phyloP scores from a whole-genome alignment of 129 eudicot species.

The Helichrysum umbraculigerum region DNA sequence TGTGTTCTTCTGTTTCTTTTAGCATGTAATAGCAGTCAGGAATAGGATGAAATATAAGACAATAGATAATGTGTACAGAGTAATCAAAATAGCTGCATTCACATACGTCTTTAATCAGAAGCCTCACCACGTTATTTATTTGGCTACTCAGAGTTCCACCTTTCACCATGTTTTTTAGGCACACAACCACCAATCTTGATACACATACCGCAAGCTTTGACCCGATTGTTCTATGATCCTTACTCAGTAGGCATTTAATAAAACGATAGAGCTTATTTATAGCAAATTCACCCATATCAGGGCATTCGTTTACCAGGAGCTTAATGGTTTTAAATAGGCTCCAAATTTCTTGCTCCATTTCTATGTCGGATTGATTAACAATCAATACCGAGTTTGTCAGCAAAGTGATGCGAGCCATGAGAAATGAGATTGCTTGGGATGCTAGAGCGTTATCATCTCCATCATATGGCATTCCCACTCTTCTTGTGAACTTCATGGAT shows the following conservation, averaged over 20 bases:
- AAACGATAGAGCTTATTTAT: conserved; percentile 46
- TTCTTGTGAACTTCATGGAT: conserved; percentile 52
- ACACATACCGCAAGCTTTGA: conserved; percentile 45
- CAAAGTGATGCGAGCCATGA: conserved; percentile 41
- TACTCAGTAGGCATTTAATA: conserved; percentile 36
- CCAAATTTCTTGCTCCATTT: conserved; percentile 46
- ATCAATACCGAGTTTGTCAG: conserved; percentile 29
- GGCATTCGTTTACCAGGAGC: conserved; percentile 40
- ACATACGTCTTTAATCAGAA: conserved; percentile 40
- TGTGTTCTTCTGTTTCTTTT: conserved; percentile 29
- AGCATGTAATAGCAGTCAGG: conserved; percentile 19
- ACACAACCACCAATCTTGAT: conserved; percentile 44
- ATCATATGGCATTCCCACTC: conserved; percentile 28
- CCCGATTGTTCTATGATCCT: conserved; percentile 13
- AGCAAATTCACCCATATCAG: conserved; percentile 38
- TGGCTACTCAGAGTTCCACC: conserved; percentile 30
- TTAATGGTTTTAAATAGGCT: conserved; percentile 43
- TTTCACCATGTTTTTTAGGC: conserved; percentile 47
- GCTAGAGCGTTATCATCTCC: conserved; percentile 34
- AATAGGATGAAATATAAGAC: conserved; percentile 44
- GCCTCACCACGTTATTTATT: conserved; percentile 43
- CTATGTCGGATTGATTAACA: conserved; percentile 31
- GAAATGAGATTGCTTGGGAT: conserved; percentile 45
- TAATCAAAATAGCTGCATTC: conserved; percentile 44
- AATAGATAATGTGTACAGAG: conserved; percentile 38